Evolutionary conservation across 1,284 basidiomycete species (phyloP), one percentile per base, ranked within the genome.

Genomic region (Moesziomyces antarcticus): DNA sequence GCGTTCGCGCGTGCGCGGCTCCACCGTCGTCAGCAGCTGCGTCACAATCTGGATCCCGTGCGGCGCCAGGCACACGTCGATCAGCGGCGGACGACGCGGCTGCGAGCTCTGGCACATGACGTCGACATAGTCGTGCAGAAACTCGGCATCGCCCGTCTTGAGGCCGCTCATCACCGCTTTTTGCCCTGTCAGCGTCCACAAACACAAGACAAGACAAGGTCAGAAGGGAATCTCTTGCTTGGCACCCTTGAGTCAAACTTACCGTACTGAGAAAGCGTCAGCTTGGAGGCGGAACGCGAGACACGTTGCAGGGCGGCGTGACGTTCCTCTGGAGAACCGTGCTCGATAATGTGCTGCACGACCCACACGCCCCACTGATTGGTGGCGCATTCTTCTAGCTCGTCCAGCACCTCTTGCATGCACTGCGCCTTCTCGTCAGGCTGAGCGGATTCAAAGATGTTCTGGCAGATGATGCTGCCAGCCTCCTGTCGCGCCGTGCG

Each of bases 301-400:
- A 84, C 33, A 0, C 57, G 48, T 8, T 72, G 46, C 22, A 81
- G 65, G 11, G 78, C 77, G n/a, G 59, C 49, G 8, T 43, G 41
- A 11, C 72, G 73, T 44, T 78, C 56, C 8, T 71, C 46, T 3
- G 64, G 60, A 14, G 44, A 54, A 2, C 80, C 79, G 43, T 83
- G 80, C 58, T 84, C 81, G 50, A 82, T 70, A 37, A 83, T 76
- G 61, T 80, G 78, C 60, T 81, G 77, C 27, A 83, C 74, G 20
- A 83, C 78, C 82, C 82, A 84, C 0, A 84, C 81, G 24, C 82
- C 82, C 78, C 79, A 83, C 55, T 82, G 82, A 35, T 82, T 76
- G 20, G 63, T 64, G 1, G 77, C 78, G 58, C 77, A 80, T 8
- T 74, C 66, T 41, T 67, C 56, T 30, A 81, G 44, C 21, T 73